A percentile compares a stretch with the other conserved stretches of the same genome.
These are phyloP conservation scores for Trichophyton simii DNA, from an alignment of 2,329 filamentous ascomycete genomes.

Conservation along the genomic window DNA sequence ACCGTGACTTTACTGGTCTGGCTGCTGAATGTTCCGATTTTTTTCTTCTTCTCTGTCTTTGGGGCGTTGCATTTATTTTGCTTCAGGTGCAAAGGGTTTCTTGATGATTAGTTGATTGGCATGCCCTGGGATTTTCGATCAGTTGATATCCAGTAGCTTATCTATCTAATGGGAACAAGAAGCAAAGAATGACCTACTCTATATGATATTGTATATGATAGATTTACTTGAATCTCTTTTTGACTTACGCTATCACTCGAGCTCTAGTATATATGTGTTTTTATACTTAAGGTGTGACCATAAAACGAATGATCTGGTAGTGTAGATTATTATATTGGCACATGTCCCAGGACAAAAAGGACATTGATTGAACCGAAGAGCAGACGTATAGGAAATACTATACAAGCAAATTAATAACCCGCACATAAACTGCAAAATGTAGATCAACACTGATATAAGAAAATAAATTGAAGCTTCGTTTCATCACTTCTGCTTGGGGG, in stretches of 20 bases:
- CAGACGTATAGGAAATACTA: not conserved
- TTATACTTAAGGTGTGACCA: too few species aligned
- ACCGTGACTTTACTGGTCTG: not conserved
- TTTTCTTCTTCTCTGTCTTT: not conserved
- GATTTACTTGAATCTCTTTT: not conserved
- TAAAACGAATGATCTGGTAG: too few species aligned
- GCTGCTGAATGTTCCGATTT: not conserved
- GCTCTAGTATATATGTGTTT: not conserved
- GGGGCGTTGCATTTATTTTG: not conserved
- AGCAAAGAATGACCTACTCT: not conserved
- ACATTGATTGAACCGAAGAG: not conserved
- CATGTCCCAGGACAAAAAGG: not conserved
- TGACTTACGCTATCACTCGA: not conserved
- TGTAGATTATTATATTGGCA: not conserved
- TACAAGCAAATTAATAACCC: not conserved
- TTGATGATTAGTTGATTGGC: not conserved
- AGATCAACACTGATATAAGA: not conserved
- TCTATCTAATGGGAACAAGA: not conserved
- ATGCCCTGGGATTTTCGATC: not conserved
- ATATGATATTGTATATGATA: not conserved
- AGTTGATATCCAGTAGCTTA: not conserved
- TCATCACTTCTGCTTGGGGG: constrained; percentile 42
- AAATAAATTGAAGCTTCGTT: not conserved
- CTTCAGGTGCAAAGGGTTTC: not conserved
- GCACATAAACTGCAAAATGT: not conserved